Evolutionary conservation across 176 grass and related monocot species (phyloP).

Genomic region (Oryza glumipatula): DNA sequence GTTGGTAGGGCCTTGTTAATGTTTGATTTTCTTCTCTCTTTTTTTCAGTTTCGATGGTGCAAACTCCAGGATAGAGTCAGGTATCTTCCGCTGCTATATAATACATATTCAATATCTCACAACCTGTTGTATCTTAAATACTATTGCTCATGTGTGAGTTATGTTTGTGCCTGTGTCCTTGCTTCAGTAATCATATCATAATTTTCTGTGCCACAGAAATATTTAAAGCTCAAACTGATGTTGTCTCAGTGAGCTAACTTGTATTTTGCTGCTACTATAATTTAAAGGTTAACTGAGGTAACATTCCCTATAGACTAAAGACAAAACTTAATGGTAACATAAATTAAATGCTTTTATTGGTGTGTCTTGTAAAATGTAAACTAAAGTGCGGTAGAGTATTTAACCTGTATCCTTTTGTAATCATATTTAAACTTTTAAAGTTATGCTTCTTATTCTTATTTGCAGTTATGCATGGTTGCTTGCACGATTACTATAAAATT

Average conservation of each 20-base stretch:
- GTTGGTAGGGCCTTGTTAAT: constrained; percentile 5
- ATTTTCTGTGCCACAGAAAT: background rate
- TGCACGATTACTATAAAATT: constrained; percentile 7
- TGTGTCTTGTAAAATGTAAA: constrained; percentile 7
- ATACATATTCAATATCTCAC: constrained; percentile 14
- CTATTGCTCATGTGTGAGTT: background rate
- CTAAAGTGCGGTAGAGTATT: background rate
- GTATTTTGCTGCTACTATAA: constrained; percentile 7
- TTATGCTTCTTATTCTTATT: no score
- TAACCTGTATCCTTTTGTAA: background rate
- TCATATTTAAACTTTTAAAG: no score
- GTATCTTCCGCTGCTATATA: constrained; percentile 36
- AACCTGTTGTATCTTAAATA: background rate
- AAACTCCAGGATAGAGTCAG: constrained; percentile 75
- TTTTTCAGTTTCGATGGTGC: constrained; percentile 60
- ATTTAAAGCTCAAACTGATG: constrained; percentile 1
- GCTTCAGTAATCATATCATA: constrained; percentile 2
- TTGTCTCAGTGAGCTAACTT: background rate
- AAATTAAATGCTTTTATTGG: background rate
- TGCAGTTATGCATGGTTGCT: constrained; percentile 24
- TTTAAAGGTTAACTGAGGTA: background rate
- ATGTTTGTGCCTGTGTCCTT: constrained; percentile 14
- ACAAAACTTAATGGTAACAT: background rate
- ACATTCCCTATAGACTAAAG: background rate
- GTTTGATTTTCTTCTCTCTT: background rate